Base-by-base conservation (phyloP, 2,329 filamentous ascomycete species). In the Ascochyta clinopodiicola region DNA sequence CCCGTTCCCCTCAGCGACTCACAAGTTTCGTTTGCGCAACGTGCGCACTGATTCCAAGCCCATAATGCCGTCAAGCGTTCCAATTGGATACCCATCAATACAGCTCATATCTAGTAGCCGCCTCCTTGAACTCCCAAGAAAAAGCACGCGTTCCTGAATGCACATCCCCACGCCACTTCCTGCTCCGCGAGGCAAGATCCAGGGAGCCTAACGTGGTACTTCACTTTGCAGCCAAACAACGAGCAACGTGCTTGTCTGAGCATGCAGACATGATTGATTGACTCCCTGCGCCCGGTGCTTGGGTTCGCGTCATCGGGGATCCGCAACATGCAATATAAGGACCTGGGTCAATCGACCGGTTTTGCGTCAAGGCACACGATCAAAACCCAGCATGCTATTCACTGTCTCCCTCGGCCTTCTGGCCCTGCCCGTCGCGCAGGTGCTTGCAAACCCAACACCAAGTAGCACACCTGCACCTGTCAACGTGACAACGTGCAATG, bases 401-500 rank as follows among this genome's bases (percentile, higher is more conserved):
- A 40, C 57, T 6, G 27, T 48, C 1, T 60, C 59, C 1, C 25
- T 68, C 24, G 37, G 56, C 44, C 57, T 70, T 10, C 25, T 70
- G 46, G 57, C 62, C 40, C 42, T 71, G 6, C 58, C 64, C 2
- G 8, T 68, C 2, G 39, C 27, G 6, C 42, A 59, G 8, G 61
- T 59, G 10, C 8, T 63, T 42, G 64, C 69, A 37, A 67, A 50
- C 22, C 63, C 68, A 8, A 32, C 64, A 9, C 44, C 40, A 5
- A 48, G 39, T 21, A 44, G 17, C 29, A 17, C 50, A 3, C 49
- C 51, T 19, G 52, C 44, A 12, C 42, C 62, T 3, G 65, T 69
- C 24, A 73, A 68, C 37, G 48, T 62, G 35, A 72, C 84, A 6
- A 82, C 75, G 13, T 89, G 87, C 72, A 85, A 84, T 61, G 84